These are phyloP conservation scores for Lentinus polychrous DNA, from an alignment of 1,284 basidiomycete genomes.

Conservation along the genomic window DNA sequence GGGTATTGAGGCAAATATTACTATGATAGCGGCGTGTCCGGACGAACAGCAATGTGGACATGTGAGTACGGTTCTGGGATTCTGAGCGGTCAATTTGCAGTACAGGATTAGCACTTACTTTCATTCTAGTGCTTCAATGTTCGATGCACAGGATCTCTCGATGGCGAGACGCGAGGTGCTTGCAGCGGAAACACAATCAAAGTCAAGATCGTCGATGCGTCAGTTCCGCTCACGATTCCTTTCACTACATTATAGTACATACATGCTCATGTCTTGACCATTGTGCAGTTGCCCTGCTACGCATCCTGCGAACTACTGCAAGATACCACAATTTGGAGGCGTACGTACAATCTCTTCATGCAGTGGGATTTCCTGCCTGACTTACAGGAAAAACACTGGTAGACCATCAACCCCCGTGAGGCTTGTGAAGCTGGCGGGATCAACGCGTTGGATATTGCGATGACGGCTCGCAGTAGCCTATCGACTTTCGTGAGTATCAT, in stretches of 20 bases:
- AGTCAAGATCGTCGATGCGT: constrained; percentile 25
- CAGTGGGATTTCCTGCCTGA: not conserved
- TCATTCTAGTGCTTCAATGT: constrained; percentile 19
- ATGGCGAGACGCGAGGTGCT: constrained; percentile 20
- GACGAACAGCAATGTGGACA: constrained; percentile 20
- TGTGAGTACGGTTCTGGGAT: constrained; percentile 7
- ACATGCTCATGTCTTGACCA: not conserved
- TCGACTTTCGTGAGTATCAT: constrained; percentile 20
- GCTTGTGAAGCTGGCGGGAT: constrained; percentile 21
- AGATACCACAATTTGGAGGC: constrained; percentile 23
- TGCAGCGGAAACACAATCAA: constrained; percentile 22
- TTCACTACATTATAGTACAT: not conserved
- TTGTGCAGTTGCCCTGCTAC: constrained; percentile 21
- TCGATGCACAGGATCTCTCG: constrained; percentile 19
- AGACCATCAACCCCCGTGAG: constrained; percentile 20
- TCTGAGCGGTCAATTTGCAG: not conserved
- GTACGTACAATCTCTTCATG: constrained; percentile 9
- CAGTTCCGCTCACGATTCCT: constrained; percentile 10
- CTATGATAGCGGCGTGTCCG: constrained; percentile 17
- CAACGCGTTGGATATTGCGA: constrained; percentile 24
- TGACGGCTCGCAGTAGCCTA: constrained; percentile 18
- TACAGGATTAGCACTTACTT: not conserved
- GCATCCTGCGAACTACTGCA: constrained; percentile 25
- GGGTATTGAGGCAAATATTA: not conserved
- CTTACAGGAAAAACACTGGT: not conserved